Evolutionary conservation across 306 rosid species (phyloP).

Genomic region (Sesbania bispinosa): DNA sequence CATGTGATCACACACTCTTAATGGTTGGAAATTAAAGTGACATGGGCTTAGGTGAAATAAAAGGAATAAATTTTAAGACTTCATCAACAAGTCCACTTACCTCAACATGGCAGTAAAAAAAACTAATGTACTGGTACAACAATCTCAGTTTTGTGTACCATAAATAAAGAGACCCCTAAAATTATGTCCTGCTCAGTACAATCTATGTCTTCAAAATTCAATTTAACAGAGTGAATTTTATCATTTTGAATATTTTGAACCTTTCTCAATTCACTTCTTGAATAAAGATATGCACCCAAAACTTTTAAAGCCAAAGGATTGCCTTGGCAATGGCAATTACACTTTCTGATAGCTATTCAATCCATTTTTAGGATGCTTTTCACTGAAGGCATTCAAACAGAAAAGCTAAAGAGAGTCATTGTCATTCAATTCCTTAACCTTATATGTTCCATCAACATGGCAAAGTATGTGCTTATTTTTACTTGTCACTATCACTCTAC

Average conservation of each 20-base stretch:
- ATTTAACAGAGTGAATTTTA: not conserved
- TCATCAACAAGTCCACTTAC: too few relatives aligned
- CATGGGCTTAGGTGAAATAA: too few relatives aligned
- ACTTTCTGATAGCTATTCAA: not conserved
- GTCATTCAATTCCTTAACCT: not conserved
- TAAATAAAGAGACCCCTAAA: too few relatives aligned
- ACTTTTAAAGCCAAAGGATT: not conserved
- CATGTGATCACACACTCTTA: too few relatives aligned
- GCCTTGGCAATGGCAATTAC: not conserved
- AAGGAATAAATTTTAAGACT: too few relatives aligned
- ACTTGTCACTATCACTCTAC: not conserved
- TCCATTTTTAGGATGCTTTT: not conserved
- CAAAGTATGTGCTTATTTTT: not conserved
- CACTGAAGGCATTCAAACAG: not conserved
- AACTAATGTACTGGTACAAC: too few relatives aligned
- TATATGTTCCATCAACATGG: not conserved
- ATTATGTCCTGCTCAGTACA: not conserved
- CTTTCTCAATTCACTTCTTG: not conserved
- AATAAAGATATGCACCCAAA: not conserved
- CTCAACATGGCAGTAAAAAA: too few relatives aligned
- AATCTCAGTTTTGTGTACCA: too few relatives aligned
- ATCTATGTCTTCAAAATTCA: constrained; percentile 22
- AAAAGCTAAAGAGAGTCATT: constrained; percentile 23
- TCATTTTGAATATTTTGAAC: not conserved
- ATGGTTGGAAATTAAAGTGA: too few relatives aligned